These are phyloP conservation scores for Aspergillus cavernicola DNA, from an alignment of 495 filamentous ascomycete genomes.

Conservation along the genomic window DNA sequence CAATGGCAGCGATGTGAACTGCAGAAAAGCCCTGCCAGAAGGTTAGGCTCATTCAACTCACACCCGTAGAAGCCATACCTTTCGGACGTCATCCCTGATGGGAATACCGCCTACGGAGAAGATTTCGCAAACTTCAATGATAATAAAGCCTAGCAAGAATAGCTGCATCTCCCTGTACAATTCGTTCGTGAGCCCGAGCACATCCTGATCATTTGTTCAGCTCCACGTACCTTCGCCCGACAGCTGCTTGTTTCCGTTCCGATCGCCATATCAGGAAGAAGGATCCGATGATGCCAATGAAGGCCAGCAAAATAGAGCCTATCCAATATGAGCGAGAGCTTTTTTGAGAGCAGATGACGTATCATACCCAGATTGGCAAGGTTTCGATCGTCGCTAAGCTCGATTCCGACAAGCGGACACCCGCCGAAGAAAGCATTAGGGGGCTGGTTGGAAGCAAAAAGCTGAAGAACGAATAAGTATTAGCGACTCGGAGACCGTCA, in stretches of 20 bases:
- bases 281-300: conserved; percentile 67
- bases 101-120: conserved; percentile 92
- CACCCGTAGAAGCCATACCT: too few species aligned
- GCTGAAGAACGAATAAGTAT: conserved; percentile 33
- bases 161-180: conserved; percentile 85
- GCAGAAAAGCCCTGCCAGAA: conserved; percentile 74
- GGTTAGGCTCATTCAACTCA: neutral
- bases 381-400: conserved; percentile 55
- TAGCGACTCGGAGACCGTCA: conserved; percentile 18
- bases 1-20: conserved; percentile 86
- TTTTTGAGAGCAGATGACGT: neutral
- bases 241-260: conserved; percentile 90
- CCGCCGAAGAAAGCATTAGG: conserved; percentile 54
- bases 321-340: conserved; percentile 10
- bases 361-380: conserved; percentile 84
- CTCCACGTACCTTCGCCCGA: conserved; percentile 74
- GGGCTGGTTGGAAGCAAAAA: conserved; percentile 50
- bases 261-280: conserved; percentile 69
- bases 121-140: conserved; percentile 93
- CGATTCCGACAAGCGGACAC: conserved; percentile 71
- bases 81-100: conserved; percentile 59
- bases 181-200: neutral
- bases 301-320: conserved; percentile 90
- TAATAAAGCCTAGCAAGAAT: conserved; percentile 81
- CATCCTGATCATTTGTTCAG: neutral